Evolutionary conservation across 805 yeast genomes (phyloP), one percentile per base, ranked within the genome.

Genomic region (Candida suzukii): DNA sequence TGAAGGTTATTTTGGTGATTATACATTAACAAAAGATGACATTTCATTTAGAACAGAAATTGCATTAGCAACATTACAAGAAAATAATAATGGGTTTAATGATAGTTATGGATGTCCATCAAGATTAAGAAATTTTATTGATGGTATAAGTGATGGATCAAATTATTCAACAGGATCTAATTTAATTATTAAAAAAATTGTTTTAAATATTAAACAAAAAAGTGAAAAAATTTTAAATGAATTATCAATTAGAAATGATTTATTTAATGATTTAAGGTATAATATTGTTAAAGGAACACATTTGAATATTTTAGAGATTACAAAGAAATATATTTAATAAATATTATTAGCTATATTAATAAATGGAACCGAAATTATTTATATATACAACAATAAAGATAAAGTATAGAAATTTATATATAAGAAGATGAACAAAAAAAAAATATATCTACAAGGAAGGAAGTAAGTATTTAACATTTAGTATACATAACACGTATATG

Each of bases 41-140:
- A 57, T 80, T 1, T 86, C 95, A 12, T 88, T 80, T 56, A 66
- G 96, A 39, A 74, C 87, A 0, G 78, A 80, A 43, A 78, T 90
- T 2, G 96, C 88, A 0, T 58, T 90, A 29, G 86, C 93, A 3
- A 67, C 71, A 0, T 43, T 71, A 1, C 77, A 74, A 46, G 71
- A 68, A 40, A 38, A 29, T 12, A 46, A 50, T 2, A 13, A 5
- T 3, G 40, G 34, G 0, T 45, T 43, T 28, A 37, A 32, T 2
- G 47, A 51, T 12, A 37, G n/a, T n/a, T n/a, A 38, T 2, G 27
- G 17, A 1, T 48, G 57, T 19, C 66, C 73, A 0, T 47, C 58
- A 29, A 56, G 61, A 31, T 51, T 75, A 10, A 41, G 49, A n/a
- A 62, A 64, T 2, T 62, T 69, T 21, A 53, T 73, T 4, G 63